phyloP scores from a whole-genome alignment of 768 basidiomycete genomes.

The Dictyophora rubrovolvata region DNA sequence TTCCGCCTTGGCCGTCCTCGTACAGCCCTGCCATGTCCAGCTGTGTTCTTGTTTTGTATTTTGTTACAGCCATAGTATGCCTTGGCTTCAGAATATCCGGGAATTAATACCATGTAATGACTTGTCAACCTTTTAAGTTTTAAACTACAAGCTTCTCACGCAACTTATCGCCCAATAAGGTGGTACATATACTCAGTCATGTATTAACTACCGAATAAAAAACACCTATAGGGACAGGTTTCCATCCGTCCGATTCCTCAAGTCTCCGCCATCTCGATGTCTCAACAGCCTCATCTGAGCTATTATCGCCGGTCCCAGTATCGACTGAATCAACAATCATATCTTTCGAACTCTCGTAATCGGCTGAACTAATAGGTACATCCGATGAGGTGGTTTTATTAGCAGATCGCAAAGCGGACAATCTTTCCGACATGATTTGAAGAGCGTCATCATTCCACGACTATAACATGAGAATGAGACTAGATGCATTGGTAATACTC shows the following conservation, averaged over 20 bases:
- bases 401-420: conserved; percentile 23
- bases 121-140: no score
- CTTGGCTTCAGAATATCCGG: no score
- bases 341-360: conserved; percentile 9
- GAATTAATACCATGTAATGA: no score
- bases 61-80: no score
- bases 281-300: conserved; percentile 14
- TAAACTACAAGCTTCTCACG: no score
- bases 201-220: conserved; percentile 12
- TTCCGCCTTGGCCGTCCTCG: not conserved
- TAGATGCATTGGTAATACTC: not conserved
- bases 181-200: conserved; percentile 15
- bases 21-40: no score
- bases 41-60: no score
- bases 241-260: conserved; percentile 38
- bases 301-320: not conserved
- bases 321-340: not conserved
- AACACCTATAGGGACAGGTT: conserved; percentile 60
- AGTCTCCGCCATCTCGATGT: conserved; percentile 45
- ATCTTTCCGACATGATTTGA: conserved; percentile 44
- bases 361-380: conserved; percentile 13
- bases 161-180: conserved; percentile 8
- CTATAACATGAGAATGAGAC: conserved; percentile 20
- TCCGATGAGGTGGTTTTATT: not conserved
- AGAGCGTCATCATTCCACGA: conserved; percentile 44